Conservation (phyloP, 2,329 filamentous ascomycete genomes). For the Cladosporium sp. region DNA sequence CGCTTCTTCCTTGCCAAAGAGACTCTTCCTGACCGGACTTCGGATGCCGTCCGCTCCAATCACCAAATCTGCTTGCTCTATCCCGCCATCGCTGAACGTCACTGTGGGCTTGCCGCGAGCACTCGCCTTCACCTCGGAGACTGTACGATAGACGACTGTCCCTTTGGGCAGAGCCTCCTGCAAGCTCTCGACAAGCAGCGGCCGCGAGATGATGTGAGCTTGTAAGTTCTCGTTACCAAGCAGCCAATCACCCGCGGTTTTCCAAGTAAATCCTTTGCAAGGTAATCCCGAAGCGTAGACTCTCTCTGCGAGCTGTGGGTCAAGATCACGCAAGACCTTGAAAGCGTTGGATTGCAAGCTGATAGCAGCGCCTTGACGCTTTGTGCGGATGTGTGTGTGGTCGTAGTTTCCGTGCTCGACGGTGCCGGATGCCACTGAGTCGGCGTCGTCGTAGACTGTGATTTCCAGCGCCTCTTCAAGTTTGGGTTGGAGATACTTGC, state of each 20-base stretch:
- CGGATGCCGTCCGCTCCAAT: slow-evolving; percentile 21
- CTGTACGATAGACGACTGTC: not conserved
- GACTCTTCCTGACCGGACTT: slow-evolving; percentile 19
- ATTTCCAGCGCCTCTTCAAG: not conserved
- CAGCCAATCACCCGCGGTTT: slow-evolving; percentile 1
- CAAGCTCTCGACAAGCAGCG: slow-evolving; percentile 3
- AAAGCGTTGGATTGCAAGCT: slow-evolving; percentile 10
- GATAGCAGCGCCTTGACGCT: slow-evolving; percentile 10
- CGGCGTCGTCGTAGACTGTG: slow-evolving; percentile 1
- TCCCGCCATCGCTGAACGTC: slow-evolving; percentile 10
- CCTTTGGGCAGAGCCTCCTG: not conserved
- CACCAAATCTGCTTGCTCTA: slow-evolving; percentile 12
- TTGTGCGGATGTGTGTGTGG: slow-evolving; percentile 2
- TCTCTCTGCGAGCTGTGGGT: not conserved
- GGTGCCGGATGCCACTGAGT: not conserved
- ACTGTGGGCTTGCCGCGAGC: not conserved
- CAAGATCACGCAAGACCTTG: slow-evolving; percentile 2
- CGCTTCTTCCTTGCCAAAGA: slow-evolving; percentile 34
- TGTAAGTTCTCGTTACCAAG: slow-evolving; percentile 3
- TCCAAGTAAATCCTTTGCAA: slow-evolving; percentile 8
- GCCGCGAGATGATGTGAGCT: slow-evolving; percentile 3
- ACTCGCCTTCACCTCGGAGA: not conserved
- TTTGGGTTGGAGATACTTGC: slow-evolving; percentile 1
- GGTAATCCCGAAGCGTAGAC: slow-evolving; percentile 4
- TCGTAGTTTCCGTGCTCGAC: slow-evolving; percentile 1